These are phyloP conservation scores for Aspergillus thermomutatus DNA, from an alignment of 2,329 filamentous ascomycete genomes.

Conservation along the genomic window DNA sequence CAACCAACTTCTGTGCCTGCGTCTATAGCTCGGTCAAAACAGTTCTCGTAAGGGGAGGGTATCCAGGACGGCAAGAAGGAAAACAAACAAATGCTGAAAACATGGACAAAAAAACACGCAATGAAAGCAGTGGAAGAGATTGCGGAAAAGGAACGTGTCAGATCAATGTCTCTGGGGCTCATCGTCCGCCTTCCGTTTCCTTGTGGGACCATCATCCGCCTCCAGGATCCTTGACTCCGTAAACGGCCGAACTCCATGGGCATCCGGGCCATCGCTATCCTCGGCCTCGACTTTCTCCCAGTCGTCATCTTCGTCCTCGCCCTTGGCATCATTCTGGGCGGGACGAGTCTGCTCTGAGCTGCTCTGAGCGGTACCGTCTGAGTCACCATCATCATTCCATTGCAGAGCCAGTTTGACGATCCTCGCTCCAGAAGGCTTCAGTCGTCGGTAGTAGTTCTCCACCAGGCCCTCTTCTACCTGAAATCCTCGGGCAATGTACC, in stretches of 20 bases:
- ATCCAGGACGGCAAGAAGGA: neutral
- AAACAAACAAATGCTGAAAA: neutral
- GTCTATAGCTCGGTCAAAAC: neutral
- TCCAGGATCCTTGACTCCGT: constrained; percentile 33
- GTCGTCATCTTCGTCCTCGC: constrained; percentile 30
- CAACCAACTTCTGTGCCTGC: neutral
- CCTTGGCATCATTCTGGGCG: neutral
- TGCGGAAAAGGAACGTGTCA: neutral
- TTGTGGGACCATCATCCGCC: constrained; percentile 15
- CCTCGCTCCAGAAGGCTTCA: constrained; percentile 55
- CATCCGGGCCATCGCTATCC: constrained; percentile 30
- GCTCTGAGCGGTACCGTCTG: neutral
- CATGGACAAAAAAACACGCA: constrained; percentile 7
- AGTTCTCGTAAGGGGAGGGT: neutral
- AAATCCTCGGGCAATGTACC: constrained; percentile 60
- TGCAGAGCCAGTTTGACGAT: constrained; percentile 44
- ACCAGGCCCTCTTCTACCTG: constrained; percentile 48
- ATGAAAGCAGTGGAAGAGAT: constrained; percentile 1
- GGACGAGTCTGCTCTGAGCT: neutral
- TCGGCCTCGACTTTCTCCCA: constrained; percentile 42
- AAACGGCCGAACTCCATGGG: constrained; percentile 30
- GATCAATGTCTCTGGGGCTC: constrained; percentile 18
- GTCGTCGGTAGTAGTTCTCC: constrained; percentile 56
- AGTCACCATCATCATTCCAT: constrained; percentile 23
- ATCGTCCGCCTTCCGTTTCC: constrained; percentile 33